Percentiles rank a stretch among this genome's conserved stretches.
Evolutionary conservation across 345 rosid species (phyloP).

Genomic region (Linum tenue): DNA sequence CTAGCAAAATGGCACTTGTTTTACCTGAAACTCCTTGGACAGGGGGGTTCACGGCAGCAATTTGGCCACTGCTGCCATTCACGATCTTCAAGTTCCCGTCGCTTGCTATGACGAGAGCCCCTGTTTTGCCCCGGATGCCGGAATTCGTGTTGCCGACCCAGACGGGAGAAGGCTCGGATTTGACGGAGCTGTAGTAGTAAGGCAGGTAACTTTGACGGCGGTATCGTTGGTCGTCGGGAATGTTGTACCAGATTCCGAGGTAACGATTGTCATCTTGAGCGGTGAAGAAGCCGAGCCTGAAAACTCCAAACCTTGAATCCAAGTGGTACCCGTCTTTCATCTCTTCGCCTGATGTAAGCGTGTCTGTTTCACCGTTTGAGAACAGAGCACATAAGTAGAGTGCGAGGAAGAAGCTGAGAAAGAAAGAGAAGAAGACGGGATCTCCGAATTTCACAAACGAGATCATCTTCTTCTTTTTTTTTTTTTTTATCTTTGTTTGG

Average conservation of each 20-base stretch:
- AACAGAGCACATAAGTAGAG: no score
- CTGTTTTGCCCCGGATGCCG: background rate
- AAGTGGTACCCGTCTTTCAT: constrained; percentile 2
- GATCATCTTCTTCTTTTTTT: no score
- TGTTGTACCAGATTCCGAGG: constrained; percentile 7
- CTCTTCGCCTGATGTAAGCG: constrained; percentile 10
- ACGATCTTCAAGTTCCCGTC: constrained; percentile 6
- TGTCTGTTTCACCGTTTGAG: constrained; percentile 1
- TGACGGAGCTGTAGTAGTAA: background rate
- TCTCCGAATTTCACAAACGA: no score
- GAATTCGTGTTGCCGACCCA: constrained; percentile 17
- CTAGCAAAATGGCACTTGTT: constrained; percentile 23
- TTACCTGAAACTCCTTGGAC: constrained; percentile 10
- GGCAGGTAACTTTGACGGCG: no score
- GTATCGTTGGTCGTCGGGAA: no score
- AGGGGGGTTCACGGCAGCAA: constrained; percentile 2
- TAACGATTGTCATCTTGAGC: background rate
- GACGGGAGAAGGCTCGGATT: background rate
- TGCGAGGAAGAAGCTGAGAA: no score
- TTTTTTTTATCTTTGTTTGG: no score
- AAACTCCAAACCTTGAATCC: constrained; percentile 8
- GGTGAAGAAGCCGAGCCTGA: constrained; percentile 10
- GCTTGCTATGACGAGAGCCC: background rate
- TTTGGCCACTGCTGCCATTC: background rate
- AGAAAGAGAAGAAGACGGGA: no score